Conservation (phyloP, 2,329 filamentous ascomycete genomes). For the Myriosclerotinia duriaeana region DNA sequence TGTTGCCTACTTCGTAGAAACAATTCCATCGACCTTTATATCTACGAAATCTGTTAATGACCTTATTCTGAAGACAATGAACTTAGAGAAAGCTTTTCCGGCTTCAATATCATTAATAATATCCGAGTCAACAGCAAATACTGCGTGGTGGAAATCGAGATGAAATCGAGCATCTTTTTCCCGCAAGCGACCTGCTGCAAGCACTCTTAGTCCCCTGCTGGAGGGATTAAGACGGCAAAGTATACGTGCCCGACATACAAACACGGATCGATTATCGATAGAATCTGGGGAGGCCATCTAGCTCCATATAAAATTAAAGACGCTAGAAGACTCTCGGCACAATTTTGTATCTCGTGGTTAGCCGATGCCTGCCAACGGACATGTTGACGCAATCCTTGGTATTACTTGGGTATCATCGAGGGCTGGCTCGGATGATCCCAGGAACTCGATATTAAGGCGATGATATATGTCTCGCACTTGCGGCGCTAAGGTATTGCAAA, state of each 20-base stretch:
- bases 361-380: background rate
- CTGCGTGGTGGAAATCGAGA: background rate
- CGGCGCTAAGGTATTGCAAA: background rate
- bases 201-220: background rate
- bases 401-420: constrained; percentile 7
- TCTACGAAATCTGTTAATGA: background rate
- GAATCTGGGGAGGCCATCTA: background rate
- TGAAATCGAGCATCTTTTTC: background rate
- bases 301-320: constrained; percentile 10
- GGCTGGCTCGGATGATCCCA: background rate
- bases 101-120: constrained; percentile 5
- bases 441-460: background rate
- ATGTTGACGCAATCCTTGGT: background rate
- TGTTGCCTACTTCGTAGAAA: background rate
- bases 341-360: background rate
- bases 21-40: background rate
- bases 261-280: too few relatives aligned
- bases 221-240: background rate
- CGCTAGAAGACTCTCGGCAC: background rate
- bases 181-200: background rate
- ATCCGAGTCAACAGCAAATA: background rate
- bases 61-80: constrained; percentile 1
- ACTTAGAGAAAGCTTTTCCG: constrained; percentile 2
- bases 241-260: background rate
- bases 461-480: background rate